phyloP scores from a whole-genome alignment of 139 green algal genomes.

The Chlorella vulgaris region DNA sequence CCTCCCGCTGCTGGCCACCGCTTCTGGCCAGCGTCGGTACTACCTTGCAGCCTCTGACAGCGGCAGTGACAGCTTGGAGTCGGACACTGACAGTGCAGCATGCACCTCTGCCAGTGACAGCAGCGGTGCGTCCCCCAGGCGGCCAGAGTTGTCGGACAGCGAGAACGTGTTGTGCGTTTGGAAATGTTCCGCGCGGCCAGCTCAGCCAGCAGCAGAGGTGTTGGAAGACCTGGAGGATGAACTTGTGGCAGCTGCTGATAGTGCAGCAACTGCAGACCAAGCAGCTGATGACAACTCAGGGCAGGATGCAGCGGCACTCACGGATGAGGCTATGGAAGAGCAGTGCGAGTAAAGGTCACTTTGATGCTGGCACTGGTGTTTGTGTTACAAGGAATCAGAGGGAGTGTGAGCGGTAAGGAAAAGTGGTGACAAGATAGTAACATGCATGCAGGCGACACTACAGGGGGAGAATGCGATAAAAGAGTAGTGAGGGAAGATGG shows the following conservation, averaged over 20 bases:
- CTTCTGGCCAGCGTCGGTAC: slow-evolving; percentile 64
- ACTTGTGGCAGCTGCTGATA: background rate
- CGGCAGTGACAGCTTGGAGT: background rate
- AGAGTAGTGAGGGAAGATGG: no score
- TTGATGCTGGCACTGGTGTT: no score
- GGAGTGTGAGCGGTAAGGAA: no score
- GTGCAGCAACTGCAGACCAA: no score
- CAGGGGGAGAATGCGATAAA: no score
- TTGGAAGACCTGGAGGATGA: background rate
- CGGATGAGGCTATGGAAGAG: no score
- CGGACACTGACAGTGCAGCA: background rate
- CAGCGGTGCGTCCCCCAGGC: background rate
- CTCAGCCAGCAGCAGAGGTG: background rate
- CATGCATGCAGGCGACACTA: no score
- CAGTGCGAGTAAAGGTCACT: no score
- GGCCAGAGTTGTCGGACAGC: background rate
- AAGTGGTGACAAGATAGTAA: no score
- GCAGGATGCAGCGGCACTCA: no score
- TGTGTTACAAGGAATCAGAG: no score
- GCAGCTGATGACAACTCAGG: no score
- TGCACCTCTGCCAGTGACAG: background rate
- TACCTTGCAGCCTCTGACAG: slow-evolving; percentile 26
- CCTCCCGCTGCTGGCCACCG: slow-evolving; percentile 71
- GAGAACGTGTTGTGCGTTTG: slow-evolving; percentile 51
- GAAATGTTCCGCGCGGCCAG: background rate